These are phyloP conservation scores for Arctium lappa DNA, from an alignment of 129 eudicot genomes.

Conservation along the genomic window DNA sequence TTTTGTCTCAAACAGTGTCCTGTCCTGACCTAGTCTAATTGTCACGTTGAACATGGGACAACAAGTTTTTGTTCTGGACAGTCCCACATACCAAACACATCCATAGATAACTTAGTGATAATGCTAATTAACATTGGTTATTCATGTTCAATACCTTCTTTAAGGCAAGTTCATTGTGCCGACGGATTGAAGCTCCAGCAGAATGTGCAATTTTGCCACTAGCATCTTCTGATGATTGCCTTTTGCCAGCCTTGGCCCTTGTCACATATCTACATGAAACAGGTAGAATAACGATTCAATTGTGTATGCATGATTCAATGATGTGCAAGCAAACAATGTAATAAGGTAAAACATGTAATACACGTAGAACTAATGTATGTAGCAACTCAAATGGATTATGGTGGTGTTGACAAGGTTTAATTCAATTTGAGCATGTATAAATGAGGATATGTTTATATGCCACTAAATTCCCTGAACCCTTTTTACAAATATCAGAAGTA, in stretches of 20 bases:
- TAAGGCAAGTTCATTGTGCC: constrained; percentile 74
- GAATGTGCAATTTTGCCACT: constrained; percentile 71
- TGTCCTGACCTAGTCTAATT: neutral
- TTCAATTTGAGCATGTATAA: neutral
- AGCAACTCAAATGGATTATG: neutral
- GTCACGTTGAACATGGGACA: neutral
- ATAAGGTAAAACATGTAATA: neutral
- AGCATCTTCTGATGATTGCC: constrained; percentile 78
- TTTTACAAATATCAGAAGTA: neutral
- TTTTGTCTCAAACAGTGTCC: neutral
- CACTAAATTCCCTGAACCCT: neutral
- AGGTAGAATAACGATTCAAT: neutral
- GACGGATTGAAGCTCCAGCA: constrained; percentile 81
- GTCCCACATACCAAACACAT: neutral
- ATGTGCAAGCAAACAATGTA: neutral
- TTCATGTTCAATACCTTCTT: constrained; percentile 52
- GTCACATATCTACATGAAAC: constrained; percentile 63
- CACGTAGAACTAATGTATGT: neutral
- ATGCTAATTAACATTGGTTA: neutral
- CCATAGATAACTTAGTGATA: neutral
- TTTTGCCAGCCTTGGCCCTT: constrained; percentile 84
- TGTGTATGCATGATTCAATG: neutral
- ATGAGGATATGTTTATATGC: neutral
- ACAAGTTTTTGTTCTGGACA: neutral
- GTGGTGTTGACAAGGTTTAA: neutral